Conservation (phyloP, 352 stramenopile genomes). For the Phytophthora melonis region DNA sequence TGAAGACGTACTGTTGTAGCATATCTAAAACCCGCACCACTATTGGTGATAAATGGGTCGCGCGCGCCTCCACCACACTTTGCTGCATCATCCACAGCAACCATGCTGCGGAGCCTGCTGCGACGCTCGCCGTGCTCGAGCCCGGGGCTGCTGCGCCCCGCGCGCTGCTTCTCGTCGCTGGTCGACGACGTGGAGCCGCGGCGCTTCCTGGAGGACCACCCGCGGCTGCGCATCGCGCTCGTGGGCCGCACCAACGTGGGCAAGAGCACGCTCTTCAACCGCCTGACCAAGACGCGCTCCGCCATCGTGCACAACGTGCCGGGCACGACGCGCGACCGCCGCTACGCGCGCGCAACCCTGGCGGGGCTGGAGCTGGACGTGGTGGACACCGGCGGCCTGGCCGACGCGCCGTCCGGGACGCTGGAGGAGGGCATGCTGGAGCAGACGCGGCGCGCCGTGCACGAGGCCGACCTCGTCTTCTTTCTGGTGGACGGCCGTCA, state of each 20-base stretch:
- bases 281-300: slow-evolving; percentile 75
- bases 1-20: too few species aligned
- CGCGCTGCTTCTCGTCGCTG: slow-evolving; percentile 26
- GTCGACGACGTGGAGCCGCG: slow-evolving; percentile 8
- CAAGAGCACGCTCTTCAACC: slow-evolving; percentile 90
- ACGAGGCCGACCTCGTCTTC: slow-evolving; percentile 84
- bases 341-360: slow-evolving; percentile 69
- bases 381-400: slow-evolving; percentile 84
- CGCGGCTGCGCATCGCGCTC: slow-evolving; percentile 78
- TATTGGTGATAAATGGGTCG: background rate
- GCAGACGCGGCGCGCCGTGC: slow-evolving; percentile 76
- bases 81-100: background rate
- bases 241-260: slow-evolving; percentile 88
- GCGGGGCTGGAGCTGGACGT: slow-evolving; percentile 84
- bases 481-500: slow-evolving; percentile 85
- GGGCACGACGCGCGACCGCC: slow-evolving; percentile 80
- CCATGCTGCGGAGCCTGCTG: slow-evolving; percentile 55
- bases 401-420: slow-evolving; percentile 68
- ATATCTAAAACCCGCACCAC: too few species aligned
- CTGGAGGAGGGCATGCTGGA: slow-evolving; percentile 84
- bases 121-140: slow-evolving; percentile 19
- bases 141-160: slow-evolving; percentile 27
- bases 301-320: slow-evolving; percentile 89
- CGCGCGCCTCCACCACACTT: background rate
- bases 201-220: slow-evolving; percentile 42